Base-by-base conservation (phyloP, 2,329 filamentous ascomycete genomes). In the Epichloe uncinata region DNA sequence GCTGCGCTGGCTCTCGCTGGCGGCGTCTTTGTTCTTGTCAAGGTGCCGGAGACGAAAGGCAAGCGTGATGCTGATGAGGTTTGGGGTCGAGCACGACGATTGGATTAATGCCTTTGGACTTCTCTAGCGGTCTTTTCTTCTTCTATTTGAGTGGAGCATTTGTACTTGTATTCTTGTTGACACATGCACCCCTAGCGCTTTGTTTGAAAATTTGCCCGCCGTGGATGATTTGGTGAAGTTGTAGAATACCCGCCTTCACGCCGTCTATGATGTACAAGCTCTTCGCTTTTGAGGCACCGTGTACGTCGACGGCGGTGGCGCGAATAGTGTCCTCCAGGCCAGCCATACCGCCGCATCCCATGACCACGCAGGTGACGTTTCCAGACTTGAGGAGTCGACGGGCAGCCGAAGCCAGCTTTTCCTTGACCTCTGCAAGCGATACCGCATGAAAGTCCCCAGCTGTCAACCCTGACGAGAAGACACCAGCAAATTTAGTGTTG, bases 331-430 rank as follows among this genome's bases (percentile, higher is more conserved):
- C 73, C 58, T 93, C 85, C 67, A 96, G 75, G 0, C 89, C 90
- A 1, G 84, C 82, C 90, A 96, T 95, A 0, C 89, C 90, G 3
- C 87, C 90, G 63, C 90, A 96, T 0, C 90, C 90, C 71, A 96
- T 76, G 60, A 87, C 85, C 7, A 96, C 78, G 22, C 82, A 85
- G 4, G 73, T 71, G 0, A 90, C 77, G 3, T 72, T 69, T 0
- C 74, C 70, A 12, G 71, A 71, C 7, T 61, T 63, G 30, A 95
- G 66, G 26, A 95, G 68, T 47, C 74, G 70, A 62, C 74, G 78
- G 0, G 87, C 85, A 0, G 89, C 88, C 15, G 79, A 74, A 56
- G 74, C 81, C 61, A 96, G 79, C 59, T 79, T 81, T 52, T 63
- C 63, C 37, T 72, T 70, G 37, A 96, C 80, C 53, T 85, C 73